Evolutionary conservation across 805 yeast genomes (phyloP).

Genomic region (Candida pseudofarinosa): DNA sequence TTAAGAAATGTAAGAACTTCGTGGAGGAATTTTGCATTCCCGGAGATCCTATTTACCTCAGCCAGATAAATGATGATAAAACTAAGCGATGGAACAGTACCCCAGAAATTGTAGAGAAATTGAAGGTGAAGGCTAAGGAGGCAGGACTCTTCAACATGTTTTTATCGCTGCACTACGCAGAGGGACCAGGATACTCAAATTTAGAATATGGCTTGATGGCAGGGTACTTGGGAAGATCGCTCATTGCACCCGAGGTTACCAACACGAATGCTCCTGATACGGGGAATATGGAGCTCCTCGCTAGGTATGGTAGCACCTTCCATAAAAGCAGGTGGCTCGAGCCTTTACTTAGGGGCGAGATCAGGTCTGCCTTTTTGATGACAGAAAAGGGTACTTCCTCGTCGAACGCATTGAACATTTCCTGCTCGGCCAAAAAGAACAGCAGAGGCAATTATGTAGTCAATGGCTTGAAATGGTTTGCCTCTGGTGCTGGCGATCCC

Average conservation of each 20-base stretch:
- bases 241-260: conserved; percentile 55
- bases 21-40: conserved; percentile 57
- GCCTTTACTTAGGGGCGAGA: conserved; percentile 52
- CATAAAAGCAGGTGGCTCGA: conserved; percentile 45
- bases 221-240: conserved; percentile 52
- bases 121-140: conserved; percentile 49
- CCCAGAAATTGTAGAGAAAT: conserved; percentile 47
- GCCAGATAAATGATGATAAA: conserved; percentile 38
- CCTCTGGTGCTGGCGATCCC: conserved; percentile 69
- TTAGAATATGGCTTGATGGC: conserved; percentile 66
- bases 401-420: conserved; percentile 59
- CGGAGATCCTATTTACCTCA: conserved; percentile 43
- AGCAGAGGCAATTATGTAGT: conserved; percentile 44
- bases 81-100: conserved; percentile 42
- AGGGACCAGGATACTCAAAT: conserved; percentile 58
- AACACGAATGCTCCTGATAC: conserved; percentile 64
- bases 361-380: conserved; percentile 61
- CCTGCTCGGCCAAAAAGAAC: conserved; percentile 37
- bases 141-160: conserved; percentile 62
- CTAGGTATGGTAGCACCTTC: conserved; percentile 35
- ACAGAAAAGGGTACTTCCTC: conserved; percentile 59
- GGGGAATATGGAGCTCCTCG: conserved; percentile 54
- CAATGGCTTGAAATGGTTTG: conserved; percentile 67
- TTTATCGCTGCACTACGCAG: conserved; percentile 42
- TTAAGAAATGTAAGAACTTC: conserved; percentile 42